Evolutionary conservation across 768 basidiomycete species (phyloP), one percentile per base, ranked within the genome.

Genomic region (Mycena amicta): DNA sequence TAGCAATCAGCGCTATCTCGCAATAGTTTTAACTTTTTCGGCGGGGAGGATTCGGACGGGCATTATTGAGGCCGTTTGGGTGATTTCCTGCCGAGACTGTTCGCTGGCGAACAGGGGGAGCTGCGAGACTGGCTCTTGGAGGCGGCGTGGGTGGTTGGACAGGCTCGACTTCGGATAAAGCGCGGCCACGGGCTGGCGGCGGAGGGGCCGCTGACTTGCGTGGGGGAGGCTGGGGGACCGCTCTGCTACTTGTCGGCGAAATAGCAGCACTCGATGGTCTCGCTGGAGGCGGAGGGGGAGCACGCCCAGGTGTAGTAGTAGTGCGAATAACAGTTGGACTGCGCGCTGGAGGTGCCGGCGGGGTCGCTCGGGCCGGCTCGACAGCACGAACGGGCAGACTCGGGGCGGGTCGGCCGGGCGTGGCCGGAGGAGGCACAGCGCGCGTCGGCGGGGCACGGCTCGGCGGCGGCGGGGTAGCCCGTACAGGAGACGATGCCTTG

Each of bases 21-120:
- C n/a, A n/a, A n/a, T n/a, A n/a, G n/a, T n/a, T n/a, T 82, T 64
- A 69, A 86, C 84, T 84, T 74, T 77, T 83, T 29, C 83, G 77
- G 43, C 79, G 75, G 0, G 77, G 73, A 15, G 76, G 75, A 45
- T 75, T 72, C 52, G 59, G 66, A 26, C 62, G 58, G 20, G 53
- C 40, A 39, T 46, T 56, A 47, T 51, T 61, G 40, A 46, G 15
- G 23, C 59, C 62, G 37, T 61, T 66, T 25, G 52, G 61, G 55
- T 63, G 61, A 53, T 56, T 65, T 22, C 60, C 62, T 40, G 64
- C 64, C 25, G 68, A 69, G 26, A 64, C 57, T 27, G 66, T 70
- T 52, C 53, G 60, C 55, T 54, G 65, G 20, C 33, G 59, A 52
- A 31, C 54, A 28, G 67, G 55, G 1, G 71, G 69, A 40, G 69